Conservation (phyloP, 441 rosid genomes). For the Mallotus japonicus region DNA sequence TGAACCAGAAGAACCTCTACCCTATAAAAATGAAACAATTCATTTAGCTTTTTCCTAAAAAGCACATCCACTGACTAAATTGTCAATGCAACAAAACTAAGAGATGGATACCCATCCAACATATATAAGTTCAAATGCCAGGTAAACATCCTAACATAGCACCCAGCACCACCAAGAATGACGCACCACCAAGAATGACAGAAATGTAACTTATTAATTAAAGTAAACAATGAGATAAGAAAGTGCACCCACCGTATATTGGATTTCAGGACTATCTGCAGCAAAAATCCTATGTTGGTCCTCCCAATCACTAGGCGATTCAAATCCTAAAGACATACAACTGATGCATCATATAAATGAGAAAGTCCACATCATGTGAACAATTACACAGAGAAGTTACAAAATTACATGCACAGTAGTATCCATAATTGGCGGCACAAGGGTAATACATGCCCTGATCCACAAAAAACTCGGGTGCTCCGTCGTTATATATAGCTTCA, state of each 20-base stretch:
- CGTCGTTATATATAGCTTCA: constrained; percentile 69
- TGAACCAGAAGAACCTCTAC: constrained; percentile 51
- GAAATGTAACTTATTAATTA: too few species aligned
- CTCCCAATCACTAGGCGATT: constrained; percentile 90
- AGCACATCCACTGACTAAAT: not conserved
- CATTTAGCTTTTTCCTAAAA: constrained; percentile 8
- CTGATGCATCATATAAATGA: constrained; percentile 16
- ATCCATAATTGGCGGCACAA: constrained; percentile 65
- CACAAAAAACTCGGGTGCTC: constrained; percentile 61
- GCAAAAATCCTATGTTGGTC: constrained; percentile 77
- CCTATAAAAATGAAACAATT: constrained; percentile 42
- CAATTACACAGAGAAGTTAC: constrained; percentile 4
- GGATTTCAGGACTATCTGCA: constrained; percentile 75
- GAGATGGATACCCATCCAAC: not conserved
- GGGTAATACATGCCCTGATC: constrained; percentile 85
- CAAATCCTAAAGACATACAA: constrained; percentile 53
- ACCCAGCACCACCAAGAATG: not conserved
- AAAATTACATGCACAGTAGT: constrained; percentile 84
- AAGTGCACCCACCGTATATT: constrained; percentile 52
- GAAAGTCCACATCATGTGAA: constrained; percentile 1
- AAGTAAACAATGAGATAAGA: not conserved
- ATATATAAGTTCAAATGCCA: not conserved
- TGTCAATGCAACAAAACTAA: not conserved
- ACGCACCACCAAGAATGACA: too few species aligned
- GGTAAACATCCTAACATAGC: not conserved